Conservation (phyloP, 2,329 filamentous ascomycete genomes). For the Verticillium longisporum region DNA sequence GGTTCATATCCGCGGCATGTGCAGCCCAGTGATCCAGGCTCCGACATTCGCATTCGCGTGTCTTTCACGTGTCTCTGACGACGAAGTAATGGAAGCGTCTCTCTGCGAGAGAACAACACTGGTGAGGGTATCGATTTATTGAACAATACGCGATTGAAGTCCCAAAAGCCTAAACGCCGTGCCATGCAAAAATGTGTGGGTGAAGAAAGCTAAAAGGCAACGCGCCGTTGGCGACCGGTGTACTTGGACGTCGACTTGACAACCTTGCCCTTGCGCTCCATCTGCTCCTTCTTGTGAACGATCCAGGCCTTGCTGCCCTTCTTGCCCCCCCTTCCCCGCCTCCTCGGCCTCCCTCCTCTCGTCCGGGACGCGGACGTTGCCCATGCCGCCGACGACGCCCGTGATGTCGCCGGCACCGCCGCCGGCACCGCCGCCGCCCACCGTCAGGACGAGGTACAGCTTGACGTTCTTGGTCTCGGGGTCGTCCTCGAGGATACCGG, state of each 20-base stretch:
- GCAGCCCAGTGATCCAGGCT: too few relatives aligned
- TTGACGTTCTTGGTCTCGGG: slow-evolving; percentile 95
- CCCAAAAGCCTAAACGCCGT: slow-evolving; percentile 13
- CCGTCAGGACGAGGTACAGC: slow-evolving; percentile 90
- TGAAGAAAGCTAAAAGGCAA: slow-evolving; percentile 54
- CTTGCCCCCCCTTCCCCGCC: slow-evolving; percentile 45
- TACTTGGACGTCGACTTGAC: slow-evolving; percentile 92
- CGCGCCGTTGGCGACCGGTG: slow-evolving; percentile 79
- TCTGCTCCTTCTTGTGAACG: slow-evolving; percentile 80
- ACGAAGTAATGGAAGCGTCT: background rate
- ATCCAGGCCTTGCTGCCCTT: slow-evolving; percentile 87
- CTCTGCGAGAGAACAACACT: background rate
- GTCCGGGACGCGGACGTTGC: slow-evolving; percentile 77
- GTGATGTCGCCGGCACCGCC: slow-evolving; percentile 72
- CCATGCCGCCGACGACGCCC: slow-evolving; percentile 81
- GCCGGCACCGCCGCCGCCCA: slow-evolving; percentile 54
- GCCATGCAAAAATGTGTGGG: slow-evolving; percentile 6
- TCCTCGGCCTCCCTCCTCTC: slow-evolving; percentile 45
- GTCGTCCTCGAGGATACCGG: slow-evolving; percentile 91
- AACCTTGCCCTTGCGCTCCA: slow-evolving; percentile 90
- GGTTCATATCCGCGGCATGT: too few relatives aligned
- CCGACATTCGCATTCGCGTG: background rate
- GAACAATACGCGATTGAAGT: slow-evolving; percentile 2
- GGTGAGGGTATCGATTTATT: slow-evolving; percentile 10
- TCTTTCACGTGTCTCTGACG: too few relatives aligned